Evolutionary conservation across 306 rosid species (phyloP), one percentile per base, ranked within the genome.

Genomic region (Heteromeles arbutifolia): DNA sequence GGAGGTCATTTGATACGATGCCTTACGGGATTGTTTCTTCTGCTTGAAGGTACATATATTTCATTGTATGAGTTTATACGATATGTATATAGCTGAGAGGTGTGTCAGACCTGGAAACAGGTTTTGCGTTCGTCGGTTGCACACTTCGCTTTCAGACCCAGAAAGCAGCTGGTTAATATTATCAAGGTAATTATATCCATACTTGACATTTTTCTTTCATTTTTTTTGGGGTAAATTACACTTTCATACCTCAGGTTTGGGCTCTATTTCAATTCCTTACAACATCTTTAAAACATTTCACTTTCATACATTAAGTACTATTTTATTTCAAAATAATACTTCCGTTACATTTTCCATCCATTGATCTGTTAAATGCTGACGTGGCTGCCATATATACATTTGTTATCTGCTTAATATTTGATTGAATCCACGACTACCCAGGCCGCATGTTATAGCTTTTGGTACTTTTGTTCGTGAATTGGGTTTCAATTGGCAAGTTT

Each of bases 141-240:
- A 58, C 70, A 81, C 29, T 72, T 86, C 74, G 77, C 93, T 79
- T 75, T 79, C 82, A 70, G 75, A 15, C 90, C 89, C 88, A 87
- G 85, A 82, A 86, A 83, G 79, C 91, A 80, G 39, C 74, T 68
- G 28, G 78, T 78, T 13, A 84, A 94, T 79, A 85, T n/a, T n/a
- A n/a, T 89, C 85, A 89, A 92, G 97, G 99, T 95, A 64, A 24
- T 24, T 41, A 13, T 41, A 6, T 29, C 31, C 18, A 70, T 12
- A 15, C 59, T 50, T 62, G 83, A 31, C 17, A 69, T 37, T 48
- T 67, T 73, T 28, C 4, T 13, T 4, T 41, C n/a, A 48, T 12
- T 28, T 45, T 22, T 18, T 31, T n/a, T n/a, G n/a, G n/a, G n/a
- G n/a, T n/a, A n/a, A n/a, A n/a, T n/a, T n/a, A n/a, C n/a, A n/a